These are phyloP conservation scores for Phyllosticta citrichinensis DNA, from an alignment of 2,329 filamentous ascomycete species.

Conservation along the genomic window DNA sequence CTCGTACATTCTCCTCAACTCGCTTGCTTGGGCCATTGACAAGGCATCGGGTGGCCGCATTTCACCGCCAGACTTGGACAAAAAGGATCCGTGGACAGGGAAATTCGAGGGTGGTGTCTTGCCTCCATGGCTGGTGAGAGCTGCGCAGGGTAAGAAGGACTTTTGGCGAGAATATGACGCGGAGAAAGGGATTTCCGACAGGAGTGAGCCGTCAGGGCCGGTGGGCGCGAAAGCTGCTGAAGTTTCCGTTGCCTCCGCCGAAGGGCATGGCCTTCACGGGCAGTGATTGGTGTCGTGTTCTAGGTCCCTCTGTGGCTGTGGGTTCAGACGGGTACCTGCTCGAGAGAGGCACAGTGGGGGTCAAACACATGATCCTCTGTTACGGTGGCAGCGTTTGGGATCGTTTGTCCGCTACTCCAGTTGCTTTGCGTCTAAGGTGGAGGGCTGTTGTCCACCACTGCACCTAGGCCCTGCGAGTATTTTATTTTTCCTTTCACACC, in stretches of 20 bases:
- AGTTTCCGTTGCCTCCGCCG: neutral
- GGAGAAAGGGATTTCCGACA: neutral
- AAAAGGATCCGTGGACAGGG: conserved; percentile 74
- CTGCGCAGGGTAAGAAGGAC: conserved; percentile 56
- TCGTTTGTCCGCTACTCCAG: too few species aligned
- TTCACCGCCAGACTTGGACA: conserved; percentile 61
- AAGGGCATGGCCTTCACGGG: neutral
- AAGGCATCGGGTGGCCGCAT: conserved; percentile 57
- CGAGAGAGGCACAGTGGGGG: too few species aligned
- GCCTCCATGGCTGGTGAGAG: conserved; percentile 61
- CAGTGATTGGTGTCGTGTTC: neutral
- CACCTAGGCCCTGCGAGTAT: too few species aligned
- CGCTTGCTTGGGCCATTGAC: conserved; percentile 57
- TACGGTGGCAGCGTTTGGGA: too few species aligned
- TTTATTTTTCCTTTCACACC: too few species aligned
- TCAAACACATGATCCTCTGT: too few species aligned
- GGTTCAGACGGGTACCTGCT: too few species aligned
- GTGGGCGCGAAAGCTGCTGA: neutral
- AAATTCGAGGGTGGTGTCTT: conserved; percentile 64
- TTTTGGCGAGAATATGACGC: conserved; percentile 48
- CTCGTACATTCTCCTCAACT: conserved; percentile 68
- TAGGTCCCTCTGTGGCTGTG: neutral
- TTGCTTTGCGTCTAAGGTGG: too few species aligned
- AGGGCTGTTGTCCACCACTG: too few species aligned
- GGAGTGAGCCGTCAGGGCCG: neutral